Conservation (phyloP, 371 early-diverging fungal species). For the Mucor sp. region DNA sequence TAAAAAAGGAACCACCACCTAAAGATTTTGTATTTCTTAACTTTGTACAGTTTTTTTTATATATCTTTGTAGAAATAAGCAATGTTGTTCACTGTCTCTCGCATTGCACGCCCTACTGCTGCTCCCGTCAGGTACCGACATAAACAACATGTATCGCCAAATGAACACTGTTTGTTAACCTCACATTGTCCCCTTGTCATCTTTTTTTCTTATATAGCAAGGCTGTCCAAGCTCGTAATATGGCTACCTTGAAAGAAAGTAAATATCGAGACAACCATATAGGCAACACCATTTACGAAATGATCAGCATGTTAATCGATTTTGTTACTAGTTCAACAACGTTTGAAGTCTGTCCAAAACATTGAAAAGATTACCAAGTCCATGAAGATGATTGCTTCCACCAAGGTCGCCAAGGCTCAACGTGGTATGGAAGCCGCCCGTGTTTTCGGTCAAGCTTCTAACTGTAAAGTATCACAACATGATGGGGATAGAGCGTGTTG, state of each 20-base stretch:
- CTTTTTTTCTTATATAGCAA: conserved; percentile 34
- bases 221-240: conserved; percentile 82
- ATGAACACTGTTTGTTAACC: background rate
- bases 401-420: conserved; percentile 96
- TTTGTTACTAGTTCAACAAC: conserved; percentile 79
- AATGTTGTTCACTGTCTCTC: conserved; percentile 40
- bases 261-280: conserved; percentile 31
- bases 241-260: conserved; percentile 93
- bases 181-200: background rate
- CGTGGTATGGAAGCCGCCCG: conserved; percentile 93
- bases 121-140: conserved; percentile 30
- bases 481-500: background rate
- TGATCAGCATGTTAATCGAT: background rate
- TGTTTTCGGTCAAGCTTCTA: conserved; percentile 78
- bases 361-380: conserved; percentile 99
- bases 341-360: conserved; percentile 96
- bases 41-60: conserved; percentile 7
- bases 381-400: conserved; percentile 99
- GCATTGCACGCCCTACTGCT: conserved; percentile 41
- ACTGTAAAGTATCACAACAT: conserved; percentile 49
- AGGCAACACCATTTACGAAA: background rate
- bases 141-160: background rate
- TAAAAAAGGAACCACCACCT: conserved; percentile 6
- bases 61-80: conserved; percentile 3
- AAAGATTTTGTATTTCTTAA: conserved; percentile 3